Evolutionary conservation across 139 green algal genomes (phyloP).

Genomic region (Chlamydomonas sphaeroides): DNA sequence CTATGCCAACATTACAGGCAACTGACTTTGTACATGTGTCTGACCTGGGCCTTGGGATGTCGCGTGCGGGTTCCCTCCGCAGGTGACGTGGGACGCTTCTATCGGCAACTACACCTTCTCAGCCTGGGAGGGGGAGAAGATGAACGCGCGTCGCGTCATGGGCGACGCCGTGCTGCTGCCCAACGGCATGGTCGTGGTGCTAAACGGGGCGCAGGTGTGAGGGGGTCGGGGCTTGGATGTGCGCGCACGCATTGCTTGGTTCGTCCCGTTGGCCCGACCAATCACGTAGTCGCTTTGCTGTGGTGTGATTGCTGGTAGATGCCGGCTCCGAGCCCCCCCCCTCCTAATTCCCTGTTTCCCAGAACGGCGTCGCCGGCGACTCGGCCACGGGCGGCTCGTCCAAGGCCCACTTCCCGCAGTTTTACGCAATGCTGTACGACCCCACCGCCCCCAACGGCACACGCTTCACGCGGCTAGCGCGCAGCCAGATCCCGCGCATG

Average conservation of each 20-base stretch:
- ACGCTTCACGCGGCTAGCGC: constrained; percentile 31
- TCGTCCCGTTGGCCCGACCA: no score
- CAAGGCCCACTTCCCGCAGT: constrained; percentile 45
- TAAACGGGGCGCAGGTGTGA: constrained; percentile 42
- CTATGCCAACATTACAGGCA: no score
- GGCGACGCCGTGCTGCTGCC: constrained; percentile 44
- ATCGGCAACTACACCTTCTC: constrained; percentile 44
- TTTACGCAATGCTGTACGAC: constrained; percentile 51
- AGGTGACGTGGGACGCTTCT: constrained; percentile 11
- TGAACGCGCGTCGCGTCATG: constrained; percentile 48
- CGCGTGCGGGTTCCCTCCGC: no score
- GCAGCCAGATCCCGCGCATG: constrained; percentile 40
- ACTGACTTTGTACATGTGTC: no score
- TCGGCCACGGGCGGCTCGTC: constrained; percentile 35
- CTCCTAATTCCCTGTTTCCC: no score
- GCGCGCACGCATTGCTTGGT: no score
- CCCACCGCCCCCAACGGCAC: constrained; percentile 13
- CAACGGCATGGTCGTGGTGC: constrained; percentile 41
- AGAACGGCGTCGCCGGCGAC: constrained; percentile 50
- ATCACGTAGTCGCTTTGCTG: no score
- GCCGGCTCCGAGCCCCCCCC: no score
- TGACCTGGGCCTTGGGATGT: not conserved
- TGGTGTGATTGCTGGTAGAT: no score
- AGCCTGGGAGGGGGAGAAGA: constrained; percentile 41
- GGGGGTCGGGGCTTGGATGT: no score